These are phyloP conservation scores for Cinnamomum micranthum DNA, from an alignment of 164 flowering plant species.

Conservation along the genomic window DNA sequence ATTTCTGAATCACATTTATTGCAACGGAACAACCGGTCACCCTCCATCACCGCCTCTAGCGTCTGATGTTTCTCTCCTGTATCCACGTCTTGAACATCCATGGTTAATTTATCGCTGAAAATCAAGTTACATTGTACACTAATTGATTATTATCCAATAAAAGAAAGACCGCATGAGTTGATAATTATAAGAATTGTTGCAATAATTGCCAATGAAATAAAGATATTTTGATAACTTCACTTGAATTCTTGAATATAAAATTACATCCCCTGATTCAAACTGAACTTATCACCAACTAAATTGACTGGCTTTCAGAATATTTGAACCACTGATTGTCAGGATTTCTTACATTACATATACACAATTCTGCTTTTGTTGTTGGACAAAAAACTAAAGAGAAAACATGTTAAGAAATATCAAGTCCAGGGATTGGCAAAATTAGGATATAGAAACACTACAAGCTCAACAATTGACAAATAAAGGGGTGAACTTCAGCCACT, in stretches of 20 bases:
- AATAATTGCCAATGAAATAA: background rate
- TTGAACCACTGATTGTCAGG: background rate
- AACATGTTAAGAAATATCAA: background rate
- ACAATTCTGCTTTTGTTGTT: no score
- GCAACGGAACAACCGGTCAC: slow-evolving; percentile 13
- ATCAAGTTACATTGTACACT: background rate
- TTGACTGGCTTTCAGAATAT: background rate
- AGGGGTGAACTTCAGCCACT: background rate
- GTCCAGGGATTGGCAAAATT: background rate
- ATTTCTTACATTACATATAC: no score
- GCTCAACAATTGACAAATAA: background rate
- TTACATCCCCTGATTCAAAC: background rate
- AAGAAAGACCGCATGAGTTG: background rate
- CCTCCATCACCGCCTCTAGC: slow-evolving; percentile 13
- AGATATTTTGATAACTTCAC: background rate
- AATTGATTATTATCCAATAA: background rate
- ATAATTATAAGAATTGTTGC: background rate
- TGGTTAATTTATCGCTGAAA: background rate
- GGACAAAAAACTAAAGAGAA: no score
- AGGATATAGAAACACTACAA: background rate
- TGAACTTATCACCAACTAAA: background rate
- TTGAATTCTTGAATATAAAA: no score
- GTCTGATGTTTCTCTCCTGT: background rate
- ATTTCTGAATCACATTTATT: slow-evolving; percentile 21
- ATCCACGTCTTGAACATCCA: background rate